A percentile compares a stretch with the other conserved stretches of the same genome.
Conservation (phyloP, 768 basidiomycete genomes). For the Suillus spraguei region DNA sequence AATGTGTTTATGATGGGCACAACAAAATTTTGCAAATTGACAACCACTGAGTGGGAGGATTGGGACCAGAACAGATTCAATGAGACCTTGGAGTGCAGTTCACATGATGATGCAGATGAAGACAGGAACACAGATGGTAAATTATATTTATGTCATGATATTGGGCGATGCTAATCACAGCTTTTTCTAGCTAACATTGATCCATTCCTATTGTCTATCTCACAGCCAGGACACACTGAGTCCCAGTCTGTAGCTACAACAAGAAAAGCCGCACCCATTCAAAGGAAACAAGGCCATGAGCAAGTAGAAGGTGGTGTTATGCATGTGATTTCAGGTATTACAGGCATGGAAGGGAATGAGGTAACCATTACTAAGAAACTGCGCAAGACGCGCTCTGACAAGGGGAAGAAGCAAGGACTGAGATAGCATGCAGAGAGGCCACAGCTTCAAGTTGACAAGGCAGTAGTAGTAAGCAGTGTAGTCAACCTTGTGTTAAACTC, state of each 20-base stretch:
- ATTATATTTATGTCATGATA: background rate
- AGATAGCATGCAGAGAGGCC: background rate
- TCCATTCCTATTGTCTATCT: background rate
- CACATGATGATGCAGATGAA: background rate
- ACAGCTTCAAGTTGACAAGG: background rate
- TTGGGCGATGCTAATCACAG: background rate
- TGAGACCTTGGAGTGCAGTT: too few relatives aligned
- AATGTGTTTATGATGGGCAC: background rate
- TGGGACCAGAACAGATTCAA: background rate
- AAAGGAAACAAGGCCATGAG: background rate
- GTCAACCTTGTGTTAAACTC: too few relatives aligned
- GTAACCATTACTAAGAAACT: background rate
- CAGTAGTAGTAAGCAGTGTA: too few relatives aligned
- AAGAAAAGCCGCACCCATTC: background rate
- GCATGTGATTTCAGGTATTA: background rate
- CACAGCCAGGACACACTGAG: background rate
- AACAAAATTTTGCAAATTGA: constrained; percentile 3
- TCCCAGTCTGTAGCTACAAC: too few relatives aligned
- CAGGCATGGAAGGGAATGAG: background rate
- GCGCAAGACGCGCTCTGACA: background rate
- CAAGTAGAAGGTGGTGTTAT: background rate
- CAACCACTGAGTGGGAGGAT: constrained; percentile 1
- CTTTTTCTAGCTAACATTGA: background rate
- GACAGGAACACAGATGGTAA: background rate
- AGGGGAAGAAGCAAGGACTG: background rate